These are phyloP conservation scores for Apophysomyces variabilis DNA, from an alignment of 371 early-diverging fungal genomes.

Conservation along the genomic window DNA sequence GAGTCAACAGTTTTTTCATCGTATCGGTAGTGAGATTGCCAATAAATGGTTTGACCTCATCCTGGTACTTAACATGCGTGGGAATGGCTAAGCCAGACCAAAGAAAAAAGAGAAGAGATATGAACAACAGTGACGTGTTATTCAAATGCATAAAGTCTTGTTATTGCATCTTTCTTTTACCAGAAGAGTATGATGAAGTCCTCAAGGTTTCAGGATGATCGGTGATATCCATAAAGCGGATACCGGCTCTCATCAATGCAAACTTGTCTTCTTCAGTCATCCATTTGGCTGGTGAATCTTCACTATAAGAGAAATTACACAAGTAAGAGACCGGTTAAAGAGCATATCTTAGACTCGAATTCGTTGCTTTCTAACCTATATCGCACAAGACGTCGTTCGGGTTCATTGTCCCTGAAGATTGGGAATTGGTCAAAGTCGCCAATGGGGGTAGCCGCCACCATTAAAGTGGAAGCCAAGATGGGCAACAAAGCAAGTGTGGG, in stretches of 20 bases:
- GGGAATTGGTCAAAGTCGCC: constrained; percentile 31
- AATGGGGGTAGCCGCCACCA: constrained; percentile 36
- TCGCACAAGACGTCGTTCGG: constrained; percentile 41
- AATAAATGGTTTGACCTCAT: constrained; percentile 61
- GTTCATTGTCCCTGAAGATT: constrained; percentile 24
- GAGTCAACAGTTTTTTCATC: constrained; percentile 68
- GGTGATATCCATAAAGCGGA: constrained; percentile 90
- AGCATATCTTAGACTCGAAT: too few relatives aligned
- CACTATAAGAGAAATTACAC: constrained; percentile 20
- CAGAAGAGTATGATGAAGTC: background rate
- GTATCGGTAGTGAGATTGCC: constrained; percentile 59
- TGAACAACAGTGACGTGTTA: too few relatives aligned
- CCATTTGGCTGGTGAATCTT: constrained; percentile 62
- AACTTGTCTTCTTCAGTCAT: constrained; percentile 69
- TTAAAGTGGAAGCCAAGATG: constrained; percentile 26
- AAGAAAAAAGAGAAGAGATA: constrained; percentile 8
- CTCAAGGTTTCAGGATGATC: constrained; percentile 49
- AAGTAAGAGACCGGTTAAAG: too few relatives aligned
- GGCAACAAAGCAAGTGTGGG: constrained; percentile 26
- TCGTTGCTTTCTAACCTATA: constrained; percentile 21
- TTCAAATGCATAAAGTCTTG: too few relatives aligned
- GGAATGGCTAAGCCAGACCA: constrained; percentile 46
- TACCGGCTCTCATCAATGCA: constrained; percentile 65
- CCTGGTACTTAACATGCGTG: constrained; percentile 43
- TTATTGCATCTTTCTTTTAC: too few relatives aligned